Evolutionary conservation across 2,329 filamentous ascomycete species (phyloP).

Genomic region (Stachybotrys echinatus): DNA sequence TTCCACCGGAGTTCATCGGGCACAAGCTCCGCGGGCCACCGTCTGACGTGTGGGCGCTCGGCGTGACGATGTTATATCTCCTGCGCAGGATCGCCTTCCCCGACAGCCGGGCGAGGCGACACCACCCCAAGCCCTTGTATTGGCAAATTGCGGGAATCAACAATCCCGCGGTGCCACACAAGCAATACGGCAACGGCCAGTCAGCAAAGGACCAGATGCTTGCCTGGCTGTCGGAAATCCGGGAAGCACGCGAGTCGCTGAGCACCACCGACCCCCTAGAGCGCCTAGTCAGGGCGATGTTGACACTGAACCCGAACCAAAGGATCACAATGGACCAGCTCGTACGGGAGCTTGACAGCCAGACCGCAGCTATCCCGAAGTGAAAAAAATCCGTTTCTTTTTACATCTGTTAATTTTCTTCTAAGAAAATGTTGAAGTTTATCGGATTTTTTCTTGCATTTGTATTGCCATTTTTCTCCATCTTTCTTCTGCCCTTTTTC

Average conservation of each 20-base stretch:
- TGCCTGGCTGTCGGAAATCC: slow-evolving; percentile 50
- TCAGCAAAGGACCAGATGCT: slow-evolving; percentile 48
- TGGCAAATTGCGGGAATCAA: slow-evolving; percentile 56
- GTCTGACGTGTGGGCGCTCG: slow-evolving; percentile 56
- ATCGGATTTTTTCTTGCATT: too few relatives aligned
- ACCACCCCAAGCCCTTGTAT: slow-evolving; percentile 46
- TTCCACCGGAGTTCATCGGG: slow-evolving; percentile 56
- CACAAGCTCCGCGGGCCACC: slow-evolving; percentile 46
- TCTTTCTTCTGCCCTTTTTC: too few relatives aligned
- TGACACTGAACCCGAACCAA: slow-evolving; percentile 43
- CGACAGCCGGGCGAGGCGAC: slow-evolving; percentile 41
- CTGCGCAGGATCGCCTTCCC: slow-evolving; percentile 51
- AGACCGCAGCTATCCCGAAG: slow-evolving; percentile 3
- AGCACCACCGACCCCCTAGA: slow-evolving; percentile 44
- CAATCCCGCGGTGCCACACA: slow-evolving; percentile 24
- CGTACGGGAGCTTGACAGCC: slow-evolving; percentile 35
- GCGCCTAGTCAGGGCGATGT: slow-evolving; percentile 47
- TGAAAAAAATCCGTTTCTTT: background rate
- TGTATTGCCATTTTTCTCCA: too few relatives aligned
- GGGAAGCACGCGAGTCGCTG: slow-evolving; percentile 40
- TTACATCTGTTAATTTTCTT: background rate
- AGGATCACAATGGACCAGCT: slow-evolving; percentile 51
- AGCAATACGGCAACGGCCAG: slow-evolving; percentile 30
- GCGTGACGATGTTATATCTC: slow-evolving; percentile 56
- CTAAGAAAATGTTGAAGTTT: too few relatives aligned